Conservation (phyloP, 2,329 filamentous ascomycete species). For the Chalaropsis thielavioides region DNA sequence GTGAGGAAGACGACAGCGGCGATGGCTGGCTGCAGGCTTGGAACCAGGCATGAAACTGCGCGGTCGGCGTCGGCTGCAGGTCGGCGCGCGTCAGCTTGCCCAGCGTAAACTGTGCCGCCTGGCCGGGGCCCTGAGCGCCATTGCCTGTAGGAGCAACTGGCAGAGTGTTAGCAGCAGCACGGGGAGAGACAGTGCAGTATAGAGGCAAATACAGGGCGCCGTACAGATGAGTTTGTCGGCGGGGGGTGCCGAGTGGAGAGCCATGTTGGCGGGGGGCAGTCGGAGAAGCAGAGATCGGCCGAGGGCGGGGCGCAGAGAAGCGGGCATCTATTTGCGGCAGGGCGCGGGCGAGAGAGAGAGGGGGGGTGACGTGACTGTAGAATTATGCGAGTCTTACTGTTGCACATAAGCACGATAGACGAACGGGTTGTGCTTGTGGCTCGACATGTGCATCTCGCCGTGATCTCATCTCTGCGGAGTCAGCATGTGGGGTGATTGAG, state of each 20-base stretch:
- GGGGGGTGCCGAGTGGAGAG: conserved; percentile 16
- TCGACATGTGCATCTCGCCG: not conserved
- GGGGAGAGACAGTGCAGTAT: no score
- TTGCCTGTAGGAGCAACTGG: conserved; percentile 48
- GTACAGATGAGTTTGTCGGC: conserved; percentile 18
- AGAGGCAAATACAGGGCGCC: not conserved
- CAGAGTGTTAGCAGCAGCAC: not conserved
- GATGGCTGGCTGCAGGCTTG: conserved; percentile 42
- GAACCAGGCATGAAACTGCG: conserved; percentile 89
- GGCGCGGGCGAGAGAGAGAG: not conserved
- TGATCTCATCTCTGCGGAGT: not conserved
- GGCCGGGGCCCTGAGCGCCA: conserved; percentile 36
- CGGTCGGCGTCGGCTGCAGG: conserved; percentile 50
- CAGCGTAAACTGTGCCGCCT: conserved; percentile 61
- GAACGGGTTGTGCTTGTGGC: not conserved
- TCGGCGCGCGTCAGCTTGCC: conserved; percentile 46
- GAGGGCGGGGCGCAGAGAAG: not conserved
- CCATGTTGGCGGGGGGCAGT: conserved; percentile 11
- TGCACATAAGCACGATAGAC: not conserved
- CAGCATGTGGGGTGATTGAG: not conserved
- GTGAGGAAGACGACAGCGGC: conserved; percentile 25
- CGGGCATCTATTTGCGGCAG: not conserved
- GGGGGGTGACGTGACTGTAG: not conserved
- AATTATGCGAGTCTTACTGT: not conserved
- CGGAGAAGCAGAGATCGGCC: not conserved